Evolutionary conservation across 495 filamentous ascomycete species (phyloP).

Genomic region (Penicillium malachiteum): DNA sequence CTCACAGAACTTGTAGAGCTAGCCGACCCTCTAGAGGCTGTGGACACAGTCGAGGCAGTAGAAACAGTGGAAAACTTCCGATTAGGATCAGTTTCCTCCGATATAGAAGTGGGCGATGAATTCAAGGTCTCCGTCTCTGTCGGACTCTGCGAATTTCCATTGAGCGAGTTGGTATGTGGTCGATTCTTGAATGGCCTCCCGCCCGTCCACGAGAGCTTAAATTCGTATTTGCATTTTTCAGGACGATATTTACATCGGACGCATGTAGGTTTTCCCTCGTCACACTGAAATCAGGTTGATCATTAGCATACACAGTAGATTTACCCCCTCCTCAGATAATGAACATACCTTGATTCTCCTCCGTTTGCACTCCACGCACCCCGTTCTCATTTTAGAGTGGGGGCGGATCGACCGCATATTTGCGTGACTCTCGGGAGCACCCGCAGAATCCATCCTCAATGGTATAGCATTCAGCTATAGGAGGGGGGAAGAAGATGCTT

Average conservation of each 20-base stretch:
- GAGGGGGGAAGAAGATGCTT: background rate
- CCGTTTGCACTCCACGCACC: slow-evolving; percentile 4
- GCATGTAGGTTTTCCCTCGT: slow-evolving; percentile 7
- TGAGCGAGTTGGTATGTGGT: background rate
- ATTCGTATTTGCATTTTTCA: slow-evolving; percentile 11
- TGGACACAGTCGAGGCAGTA: background rate
- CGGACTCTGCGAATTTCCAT: background rate
- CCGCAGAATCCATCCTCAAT: background rate
- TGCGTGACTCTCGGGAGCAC: background rate
- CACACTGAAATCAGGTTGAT: background rate
- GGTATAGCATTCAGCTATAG: background rate
- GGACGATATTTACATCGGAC: slow-evolving; percentile 9
- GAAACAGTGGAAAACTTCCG: background rate
- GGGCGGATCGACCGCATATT: background rate
- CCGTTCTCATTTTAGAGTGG: slow-evolving; percentile 4
- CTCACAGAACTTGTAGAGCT: background rate
- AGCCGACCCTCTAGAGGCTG: background rate
- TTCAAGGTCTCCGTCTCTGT: background rate
- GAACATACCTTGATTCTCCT: slow-evolving; percentile 2
- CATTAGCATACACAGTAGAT: background rate
- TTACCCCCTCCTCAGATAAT: background rate
- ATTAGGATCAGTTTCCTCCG: background rate
- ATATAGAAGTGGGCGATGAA: background rate
- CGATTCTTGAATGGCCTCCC: slow-evolving; percentile 10
- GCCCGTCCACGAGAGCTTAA: slow-evolving; percentile 10